Percentiles rank a stretch among this genome's conserved stretches.
phyloP scores from a whole-genome alignment of 495 filamentous ascomycete genomes.

The Penicillium antarcticum region DNA sequence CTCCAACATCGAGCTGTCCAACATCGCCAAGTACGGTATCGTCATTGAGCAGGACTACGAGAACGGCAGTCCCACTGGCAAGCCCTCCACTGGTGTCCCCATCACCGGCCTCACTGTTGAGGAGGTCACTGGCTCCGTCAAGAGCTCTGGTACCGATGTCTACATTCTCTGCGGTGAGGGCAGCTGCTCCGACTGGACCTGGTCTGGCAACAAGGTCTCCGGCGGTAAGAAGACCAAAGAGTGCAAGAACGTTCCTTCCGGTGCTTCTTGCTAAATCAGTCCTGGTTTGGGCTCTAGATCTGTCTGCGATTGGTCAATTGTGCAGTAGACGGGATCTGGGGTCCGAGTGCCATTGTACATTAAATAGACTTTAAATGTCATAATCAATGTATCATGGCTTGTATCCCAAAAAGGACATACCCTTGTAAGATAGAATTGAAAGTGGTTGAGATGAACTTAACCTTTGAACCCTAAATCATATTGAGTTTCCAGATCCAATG shows the following conservation, averaged over 20 bases:
- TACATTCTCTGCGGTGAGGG: constrained; percentile 55
- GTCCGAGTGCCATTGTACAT: not conserved
- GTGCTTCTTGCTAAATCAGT: constrained; percentile 35
- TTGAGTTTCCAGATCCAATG: not conserved
- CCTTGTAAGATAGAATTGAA: no score
- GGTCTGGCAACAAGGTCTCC: constrained; percentile 40
- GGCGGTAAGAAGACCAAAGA: constrained; percentile 44
- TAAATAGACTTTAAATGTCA: no score
- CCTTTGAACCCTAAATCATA: not conserved
- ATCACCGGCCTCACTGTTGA: constrained; percentile 57
- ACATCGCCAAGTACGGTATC: constrained; percentile 60
- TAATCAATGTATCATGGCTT: no score
- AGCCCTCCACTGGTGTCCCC: constrained; percentile 56
- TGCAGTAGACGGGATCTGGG: not conserved
- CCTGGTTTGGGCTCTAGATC: not conserved
- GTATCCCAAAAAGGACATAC: no score
- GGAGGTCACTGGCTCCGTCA: constrained; percentile 50
- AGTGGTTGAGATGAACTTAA: no score
- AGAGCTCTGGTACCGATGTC: constrained; percentile 36
- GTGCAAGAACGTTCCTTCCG: constrained; percentile 43
- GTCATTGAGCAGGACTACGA: constrained; percentile 69
- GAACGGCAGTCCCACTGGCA: constrained; percentile 60
- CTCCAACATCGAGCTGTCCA: constrained; percentile 53
- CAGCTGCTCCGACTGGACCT: constrained; percentile 46
- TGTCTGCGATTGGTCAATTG: not conserved